Base-by-base conservation (phyloP, 352 stramenopile genomes). In the Phytophthora hybrid region DNA sequence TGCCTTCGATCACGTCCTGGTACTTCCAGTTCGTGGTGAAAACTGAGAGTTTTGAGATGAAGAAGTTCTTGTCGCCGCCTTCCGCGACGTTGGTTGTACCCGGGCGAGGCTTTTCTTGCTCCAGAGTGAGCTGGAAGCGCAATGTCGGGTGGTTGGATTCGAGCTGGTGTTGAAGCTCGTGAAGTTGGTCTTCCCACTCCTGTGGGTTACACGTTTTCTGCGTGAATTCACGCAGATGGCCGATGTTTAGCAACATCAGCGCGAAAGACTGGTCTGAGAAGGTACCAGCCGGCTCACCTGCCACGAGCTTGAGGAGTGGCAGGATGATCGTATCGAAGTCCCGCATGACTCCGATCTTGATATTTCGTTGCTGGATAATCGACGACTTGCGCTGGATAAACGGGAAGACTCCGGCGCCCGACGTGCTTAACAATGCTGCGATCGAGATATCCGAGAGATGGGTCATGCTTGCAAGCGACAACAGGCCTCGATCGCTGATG, bases 21-120 rank as follows among this genome's bases (percentile, higher is more conserved):
- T 77, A 84, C 29, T 73, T 64, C 79, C 79, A 86, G 21, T 64
- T 59, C 6, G 68, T 77, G 14, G 71, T 86, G 64, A 86, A 86
- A 16, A 86, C 21, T 0, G 79, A 71, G 31, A 86, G 82, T 63
- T 84, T 86, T 31, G 72, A 76, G 32, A 86, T 75, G 64, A 56
- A 71, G 46, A 74, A 81, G 11, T 55, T 54, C 11, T 55, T 54
- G 26, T 68, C 66, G 32, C 55, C 71, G 11, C 23, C n/a, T 21
- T 58, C 49, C 5, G 52, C 55, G 23, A 55, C 54, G 55, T 34
- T 62, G 21, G 26, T 57, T 10, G 70, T 69, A 62, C 70, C 70
- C 44, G 60, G 70, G 19, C 61, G 64, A 49, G 59, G 71, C 57
- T 68, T 70, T 51, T 76, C 72, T 26, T 72, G 74, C 39, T 81